phyloP scores from a whole-genome alignment of 148 eudicot genomes.

The Vaccinium darrowii region DNA sequence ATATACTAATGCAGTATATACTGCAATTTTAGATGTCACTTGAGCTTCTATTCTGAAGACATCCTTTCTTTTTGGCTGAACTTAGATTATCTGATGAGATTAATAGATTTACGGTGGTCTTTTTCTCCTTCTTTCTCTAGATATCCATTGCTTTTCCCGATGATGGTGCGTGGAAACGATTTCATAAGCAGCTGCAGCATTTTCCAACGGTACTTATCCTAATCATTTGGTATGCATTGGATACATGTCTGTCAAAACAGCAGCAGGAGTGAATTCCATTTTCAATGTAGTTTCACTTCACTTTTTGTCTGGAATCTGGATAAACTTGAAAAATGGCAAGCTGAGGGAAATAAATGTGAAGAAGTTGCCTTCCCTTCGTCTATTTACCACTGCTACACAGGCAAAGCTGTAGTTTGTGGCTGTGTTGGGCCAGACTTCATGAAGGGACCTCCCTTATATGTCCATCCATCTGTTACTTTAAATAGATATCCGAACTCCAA shows the following conservation, averaged over 20 bases:
- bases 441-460: not conserved
- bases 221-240: not conserved
- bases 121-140: constrained; percentile 33
- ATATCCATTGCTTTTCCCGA: constrained; percentile 96
- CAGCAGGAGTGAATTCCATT: not conserved
- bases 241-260: not conserved
- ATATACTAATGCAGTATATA: not conserved
- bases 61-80: not conserved
- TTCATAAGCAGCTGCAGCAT: constrained; percentile 97
- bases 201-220: constrained; percentile 69
- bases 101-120: not conserved
- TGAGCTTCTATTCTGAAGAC: constrained; percentile 3
- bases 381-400: not conserved
- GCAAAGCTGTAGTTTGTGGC: not conserved
- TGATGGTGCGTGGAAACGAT: constrained; percentile 99
- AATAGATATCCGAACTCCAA: not conserved
- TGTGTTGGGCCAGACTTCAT: not conserved
- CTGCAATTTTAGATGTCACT: not conserved
- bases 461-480: not conserved
- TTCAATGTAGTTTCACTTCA: not conserved
- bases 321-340: not conserved
- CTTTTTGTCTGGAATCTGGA: not conserved
- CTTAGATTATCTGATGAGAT: not conserved
- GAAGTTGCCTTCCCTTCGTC: not conserved
- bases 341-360: not conserved